Conservation (phyloP, 1,284 basidiomycete genomes). For the Cutaneotrichosporon mucoides region DNA sequence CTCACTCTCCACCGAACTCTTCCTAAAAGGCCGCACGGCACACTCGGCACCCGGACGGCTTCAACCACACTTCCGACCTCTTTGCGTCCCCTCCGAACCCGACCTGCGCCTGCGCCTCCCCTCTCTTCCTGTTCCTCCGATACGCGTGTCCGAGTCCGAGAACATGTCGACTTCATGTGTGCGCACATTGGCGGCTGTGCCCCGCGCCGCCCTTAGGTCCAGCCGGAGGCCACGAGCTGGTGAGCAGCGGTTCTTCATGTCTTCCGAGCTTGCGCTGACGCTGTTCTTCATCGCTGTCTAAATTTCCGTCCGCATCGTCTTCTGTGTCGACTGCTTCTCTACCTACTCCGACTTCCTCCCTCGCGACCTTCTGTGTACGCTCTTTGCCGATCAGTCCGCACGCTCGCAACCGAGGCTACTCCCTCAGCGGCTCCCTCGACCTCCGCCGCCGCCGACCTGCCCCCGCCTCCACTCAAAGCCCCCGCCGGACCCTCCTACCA, state of each 20-base stretch:
- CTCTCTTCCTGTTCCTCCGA: neutral
- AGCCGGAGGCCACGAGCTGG: conserved; percentile 1
- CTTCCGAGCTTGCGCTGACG: neutral
- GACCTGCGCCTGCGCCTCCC: neutral
- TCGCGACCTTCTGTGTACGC: neutral
- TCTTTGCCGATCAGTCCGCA: neutral
- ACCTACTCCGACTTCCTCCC: too few species aligned
- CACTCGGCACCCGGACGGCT: neutral
- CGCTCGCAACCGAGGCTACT: neutral
- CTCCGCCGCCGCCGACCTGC: neutral
- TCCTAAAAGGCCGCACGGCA: neutral
- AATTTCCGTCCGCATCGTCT: neutral
- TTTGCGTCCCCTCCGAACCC: neutral
- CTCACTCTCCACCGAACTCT: neutral
- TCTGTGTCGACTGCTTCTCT: too few species aligned
- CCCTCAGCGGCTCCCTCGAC: neutral
- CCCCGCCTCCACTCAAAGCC: neutral
- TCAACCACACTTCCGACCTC: too few species aligned
- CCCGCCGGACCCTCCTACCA: neutral
- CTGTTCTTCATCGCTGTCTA: neutral
- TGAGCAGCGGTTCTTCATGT: neutral
- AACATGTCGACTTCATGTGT: conserved; percentile 4
- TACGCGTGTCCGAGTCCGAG: neutral
- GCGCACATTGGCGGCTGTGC: neutral
- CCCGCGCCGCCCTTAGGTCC: conserved; percentile 2